phyloP scores from a whole-genome alignment of 441 rosid genomes.

The Melastoma candidum region DNA sequence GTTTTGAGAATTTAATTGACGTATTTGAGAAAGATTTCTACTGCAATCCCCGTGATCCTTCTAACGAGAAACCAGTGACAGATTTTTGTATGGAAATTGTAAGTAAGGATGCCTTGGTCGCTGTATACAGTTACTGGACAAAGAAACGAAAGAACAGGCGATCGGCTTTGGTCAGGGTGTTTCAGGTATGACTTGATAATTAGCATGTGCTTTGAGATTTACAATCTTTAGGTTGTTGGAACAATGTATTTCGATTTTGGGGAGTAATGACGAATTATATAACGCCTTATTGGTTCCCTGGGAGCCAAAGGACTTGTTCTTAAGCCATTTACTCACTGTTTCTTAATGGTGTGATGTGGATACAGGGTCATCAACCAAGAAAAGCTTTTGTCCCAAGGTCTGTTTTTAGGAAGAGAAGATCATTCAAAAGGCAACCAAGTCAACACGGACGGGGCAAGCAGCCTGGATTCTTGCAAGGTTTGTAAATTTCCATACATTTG shows the following conservation, averaged over 20 bases:
- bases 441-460: constrained; percentile 73
- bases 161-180: constrained; percentile 50
- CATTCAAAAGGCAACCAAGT: constrained; percentile 66
- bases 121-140: constrained; percentile 66
- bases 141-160: constrained; percentile 61
- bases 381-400: constrained; percentile 56
- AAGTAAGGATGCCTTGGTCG: constrained; percentile 50
- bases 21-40: constrained; percentile 69
- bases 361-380: constrained; percentile 59
- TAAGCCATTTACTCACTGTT: no score
- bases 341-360: not conserved
- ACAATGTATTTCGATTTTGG: no score
- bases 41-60: constrained; percentile 40
- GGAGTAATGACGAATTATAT: no score
- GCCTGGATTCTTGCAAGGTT: constrained; percentile 44
- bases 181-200: constrained; percentile 52
- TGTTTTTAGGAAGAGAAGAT: constrained; percentile 65
- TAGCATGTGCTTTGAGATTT: no score
- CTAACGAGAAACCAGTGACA: constrained; percentile 41
- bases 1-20: constrained; percentile 81
- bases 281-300: no score
- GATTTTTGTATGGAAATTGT: constrained; percentile 37
- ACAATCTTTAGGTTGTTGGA: no score
- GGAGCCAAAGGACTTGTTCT: no score
- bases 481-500: constrained; percentile 4